phyloP scores from a whole-genome alignment of 2,329 filamentous ascomycete genomes.

The Byssothecium circinans region DNA sequence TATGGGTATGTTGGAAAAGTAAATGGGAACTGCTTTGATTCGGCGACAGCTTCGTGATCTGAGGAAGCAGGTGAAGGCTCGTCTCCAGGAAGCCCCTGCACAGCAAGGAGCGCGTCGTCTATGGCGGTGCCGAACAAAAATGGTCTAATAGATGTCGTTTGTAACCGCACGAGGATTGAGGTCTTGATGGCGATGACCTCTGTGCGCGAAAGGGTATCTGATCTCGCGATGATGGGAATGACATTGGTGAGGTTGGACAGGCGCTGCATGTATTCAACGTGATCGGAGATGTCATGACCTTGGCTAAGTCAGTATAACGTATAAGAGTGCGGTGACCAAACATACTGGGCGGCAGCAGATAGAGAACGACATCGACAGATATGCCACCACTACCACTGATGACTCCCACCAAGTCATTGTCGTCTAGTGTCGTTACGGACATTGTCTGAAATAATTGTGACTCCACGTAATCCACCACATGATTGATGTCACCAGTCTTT shows the following conservation, averaged over 20 bases:
- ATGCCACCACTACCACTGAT: slow-evolving; percentile 80
- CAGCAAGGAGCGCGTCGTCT: slow-evolving; percentile 39
- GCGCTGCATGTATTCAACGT: slow-evolving; percentile 71
- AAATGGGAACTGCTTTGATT: slow-evolving; percentile 32
- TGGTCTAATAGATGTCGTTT: slow-evolving; percentile 59
- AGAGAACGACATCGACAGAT: slow-evolving; percentile 83
- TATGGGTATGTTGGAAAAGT: slow-evolving; percentile 58
- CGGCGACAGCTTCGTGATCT: slow-evolving; percentile 7
- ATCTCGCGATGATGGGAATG: slow-evolving; percentile 76
- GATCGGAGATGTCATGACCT: slow-evolving; percentile 52
- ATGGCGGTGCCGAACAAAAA: slow-evolving; percentile 65
- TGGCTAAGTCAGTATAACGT: slow-evolving; percentile 22
- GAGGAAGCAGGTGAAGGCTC: slow-evolving; percentile 9
- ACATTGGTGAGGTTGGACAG: slow-evolving; percentile 78
- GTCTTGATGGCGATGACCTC: slow-evolving; percentile 64
- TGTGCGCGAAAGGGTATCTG: slow-evolving; percentile 66
- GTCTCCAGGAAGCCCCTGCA: slow-evolving; percentile 32
- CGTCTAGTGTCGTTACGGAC: slow-evolving; percentile 63
- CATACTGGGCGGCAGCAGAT: slow-evolving; percentile 74
- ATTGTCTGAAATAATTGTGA: slow-evolving; percentile 65
- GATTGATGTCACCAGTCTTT: slow-evolving; percentile 23
- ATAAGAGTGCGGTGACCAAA: not conserved
- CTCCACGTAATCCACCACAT: slow-evolving; percentile 69
- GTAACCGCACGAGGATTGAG: slow-evolving; percentile 59
- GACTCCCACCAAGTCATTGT: slow-evolving; percentile 74